Evolutionary conservation across 2,329 filamentous ascomycete genomes (phyloP).

Genomic region (Aphanocladium album): DNA sequence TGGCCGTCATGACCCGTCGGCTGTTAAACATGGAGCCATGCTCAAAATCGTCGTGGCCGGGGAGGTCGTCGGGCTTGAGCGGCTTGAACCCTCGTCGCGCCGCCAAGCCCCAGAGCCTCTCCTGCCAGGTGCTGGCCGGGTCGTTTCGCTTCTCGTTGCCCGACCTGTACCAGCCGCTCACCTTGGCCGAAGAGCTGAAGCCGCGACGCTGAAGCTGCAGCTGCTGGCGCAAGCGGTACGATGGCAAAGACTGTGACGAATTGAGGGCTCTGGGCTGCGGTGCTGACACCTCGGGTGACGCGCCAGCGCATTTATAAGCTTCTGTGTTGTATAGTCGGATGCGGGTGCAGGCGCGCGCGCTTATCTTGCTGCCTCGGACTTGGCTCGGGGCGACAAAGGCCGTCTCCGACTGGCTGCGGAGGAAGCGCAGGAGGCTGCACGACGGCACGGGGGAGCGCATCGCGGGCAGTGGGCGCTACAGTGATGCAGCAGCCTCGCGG

Average conservation of each 20-base stretch:
- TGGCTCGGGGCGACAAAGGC: conserved; percentile 27
- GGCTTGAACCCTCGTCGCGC: conserved; percentile 34
- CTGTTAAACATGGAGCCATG: conserved; percentile 54
- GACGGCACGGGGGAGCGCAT: conserved; percentile 46
- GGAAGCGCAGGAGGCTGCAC: conserved; percentile 61
- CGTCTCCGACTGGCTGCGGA: conserved; percentile 64
- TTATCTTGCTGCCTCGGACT: neutral
- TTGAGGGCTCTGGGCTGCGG: conserved; percentile 18
- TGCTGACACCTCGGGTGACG: conserved; percentile 7
- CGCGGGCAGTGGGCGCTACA: conserved; percentile 19
- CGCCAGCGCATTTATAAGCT: neutral
- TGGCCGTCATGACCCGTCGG: conserved; percentile 65
- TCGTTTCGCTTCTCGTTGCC: neutral
- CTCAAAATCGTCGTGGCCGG: conserved; percentile 22
- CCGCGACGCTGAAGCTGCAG: conserved; percentile 23
- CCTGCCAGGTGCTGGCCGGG: conserved; percentile 38
- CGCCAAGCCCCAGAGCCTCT: conserved; percentile 42
- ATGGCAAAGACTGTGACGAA: conserved; percentile 26
- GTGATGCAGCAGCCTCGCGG: neutral
- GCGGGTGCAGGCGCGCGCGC: neutral
- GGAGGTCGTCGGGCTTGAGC: conserved; percentile 54
- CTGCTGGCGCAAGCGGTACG: conserved; percentile 16
- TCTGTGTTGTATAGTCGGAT: neutral
- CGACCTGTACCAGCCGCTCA: neutral
- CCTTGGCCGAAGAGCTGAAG: neutral